A percentile compares a stretch with the other conserved stretches of the same genome.
These are phyloP conservation scores for Claviceps fusiformis DNA, from an alignment of 2,329 filamentous ascomycete genomes.

Conservation along the genomic window DNA sequence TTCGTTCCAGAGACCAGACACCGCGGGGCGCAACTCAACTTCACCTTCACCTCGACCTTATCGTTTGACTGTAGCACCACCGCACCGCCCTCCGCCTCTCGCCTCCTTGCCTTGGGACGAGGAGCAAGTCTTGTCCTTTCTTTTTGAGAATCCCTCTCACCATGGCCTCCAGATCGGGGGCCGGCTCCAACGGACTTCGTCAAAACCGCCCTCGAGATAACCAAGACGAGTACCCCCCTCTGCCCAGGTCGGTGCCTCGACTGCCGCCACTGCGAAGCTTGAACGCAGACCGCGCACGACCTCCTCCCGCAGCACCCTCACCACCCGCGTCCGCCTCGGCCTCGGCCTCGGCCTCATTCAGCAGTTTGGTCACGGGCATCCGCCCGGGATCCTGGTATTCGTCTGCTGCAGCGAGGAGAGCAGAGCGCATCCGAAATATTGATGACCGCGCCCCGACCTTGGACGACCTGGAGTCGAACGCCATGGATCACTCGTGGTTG, in stretches of 20 bases:
- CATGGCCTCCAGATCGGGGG: conserved; percentile 22
- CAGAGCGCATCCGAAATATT: conserved; percentile 22
- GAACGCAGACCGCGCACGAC: conserved; percentile 15
- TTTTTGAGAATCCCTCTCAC: neutral
- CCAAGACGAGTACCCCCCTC: conserved; percentile 18
- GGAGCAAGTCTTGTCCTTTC: neutral
- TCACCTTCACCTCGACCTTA: neutral
- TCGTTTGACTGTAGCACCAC: neutral
- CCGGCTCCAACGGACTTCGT: conserved; percentile 17
- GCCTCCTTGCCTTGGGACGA: neutral
- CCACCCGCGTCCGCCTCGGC: neutral
- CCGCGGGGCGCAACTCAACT: neutral
- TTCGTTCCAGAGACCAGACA: neutral
- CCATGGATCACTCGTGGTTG: conserved; percentile 15
- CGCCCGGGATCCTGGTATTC: conserved; percentile 9
- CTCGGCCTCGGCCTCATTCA: neutral
- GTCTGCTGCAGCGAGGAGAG: conserved; percentile 18
- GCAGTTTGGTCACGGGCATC: neutral
- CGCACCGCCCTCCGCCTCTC: too few relatives aligned
- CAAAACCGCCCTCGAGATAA: conserved; percentile 17
- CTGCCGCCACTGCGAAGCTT: conserved; percentile 20
- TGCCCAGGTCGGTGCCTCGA: conserved; percentile 14
- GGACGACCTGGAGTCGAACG: conserved; percentile 15
- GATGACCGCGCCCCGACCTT: conserved; percentile 16
- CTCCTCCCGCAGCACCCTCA: conserved; percentile 8